Conservation (phyloP, 805 yeast genomes). For the Saccharomycopsis sp. region DNA sequence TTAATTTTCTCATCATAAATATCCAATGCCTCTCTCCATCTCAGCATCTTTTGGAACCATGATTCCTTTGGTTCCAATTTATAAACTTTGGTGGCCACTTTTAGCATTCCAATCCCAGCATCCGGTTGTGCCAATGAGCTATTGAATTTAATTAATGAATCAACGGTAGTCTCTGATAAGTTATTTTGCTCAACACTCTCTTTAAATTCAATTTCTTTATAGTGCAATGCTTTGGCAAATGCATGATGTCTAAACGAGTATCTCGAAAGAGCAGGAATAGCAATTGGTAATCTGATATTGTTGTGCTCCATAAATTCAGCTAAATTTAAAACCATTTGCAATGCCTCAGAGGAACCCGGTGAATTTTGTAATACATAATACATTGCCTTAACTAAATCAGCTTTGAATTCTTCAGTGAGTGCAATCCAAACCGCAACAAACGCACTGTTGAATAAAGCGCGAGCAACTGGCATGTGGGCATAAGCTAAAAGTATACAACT, state of each 20-base stretch:
- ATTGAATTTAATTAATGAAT: constrained; percentile 84
- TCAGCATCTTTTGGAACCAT: constrained; percentile 93
- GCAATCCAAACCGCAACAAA: constrained; percentile 96
- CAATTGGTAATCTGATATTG: constrained; percentile 86
- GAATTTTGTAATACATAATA: constrained; percentile 88
- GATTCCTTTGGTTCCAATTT: constrained; percentile 89
- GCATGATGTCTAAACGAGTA: constrained; percentile 96
- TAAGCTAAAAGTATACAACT: constrained; percentile 90
- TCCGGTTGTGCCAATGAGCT: constrained; percentile 94
- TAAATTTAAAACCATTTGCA: constrained; percentile 78
- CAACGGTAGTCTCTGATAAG: constrained; percentile 75
- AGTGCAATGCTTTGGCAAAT: constrained; percentile 93
- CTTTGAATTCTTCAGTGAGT: constrained; percentile 80
- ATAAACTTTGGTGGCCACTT: constrained; percentile 89
- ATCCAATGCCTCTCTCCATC: constrained; percentile 96
- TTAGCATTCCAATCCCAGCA: constrained; percentile 94
- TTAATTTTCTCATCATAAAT: constrained; percentile 66
- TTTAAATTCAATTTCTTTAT: constrained; percentile 89
- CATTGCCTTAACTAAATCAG: constrained; percentile 77
- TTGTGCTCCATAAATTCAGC: constrained; percentile 98
- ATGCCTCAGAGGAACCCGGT: constrained; percentile 76
- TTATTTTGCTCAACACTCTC: constrained; percentile 31
- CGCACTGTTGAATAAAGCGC: constrained; percentile 86
- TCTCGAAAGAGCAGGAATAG: constrained; percentile 82
- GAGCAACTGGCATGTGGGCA: constrained; percentile 80